Evolutionary conservation across 164 flowering plant genomes (phyloP).

Genomic region (Chloranthus sessilifolius): DNA sequence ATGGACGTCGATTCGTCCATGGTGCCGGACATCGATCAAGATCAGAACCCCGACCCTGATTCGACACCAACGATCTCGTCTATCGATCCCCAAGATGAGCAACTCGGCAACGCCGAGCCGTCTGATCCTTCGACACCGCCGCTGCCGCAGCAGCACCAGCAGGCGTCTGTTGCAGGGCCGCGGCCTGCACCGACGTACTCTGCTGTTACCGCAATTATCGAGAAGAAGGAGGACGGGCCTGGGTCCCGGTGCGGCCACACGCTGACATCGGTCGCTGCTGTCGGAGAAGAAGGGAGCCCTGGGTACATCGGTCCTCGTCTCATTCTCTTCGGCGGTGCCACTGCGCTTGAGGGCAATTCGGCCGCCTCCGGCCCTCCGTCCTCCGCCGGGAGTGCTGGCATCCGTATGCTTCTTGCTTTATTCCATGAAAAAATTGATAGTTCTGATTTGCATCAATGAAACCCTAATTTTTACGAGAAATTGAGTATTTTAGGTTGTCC

Average conservation of each 20-base stretch:
- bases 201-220: conserved; percentile 73
- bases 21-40: conserved; percentile 56
- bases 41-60: conserved; percentile 24
- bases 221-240: conserved; percentile 96
- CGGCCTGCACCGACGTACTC: conserved; percentile 83
- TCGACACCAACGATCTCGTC: conserved; percentile 9
- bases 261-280: conserved; percentile 87
- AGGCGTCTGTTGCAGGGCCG: conserved; percentile 62
- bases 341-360: conserved; percentile 96
- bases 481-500: too few species aligned
- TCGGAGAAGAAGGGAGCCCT: conserved; percentile 90
- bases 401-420: conserved; percentile 45
- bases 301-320: conserved; percentile 89
- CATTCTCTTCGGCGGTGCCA: conserved; percentile 95
- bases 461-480: conserved; percentile 17
- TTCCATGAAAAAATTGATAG: background rate
- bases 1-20: conserved; percentile 66
- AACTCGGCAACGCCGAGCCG: conserved; percentile 1
- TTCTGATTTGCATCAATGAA: background rate
- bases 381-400: conserved; percentile 93
- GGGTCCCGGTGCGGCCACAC: conserved; percentile 99
- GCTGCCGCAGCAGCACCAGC: conserved; percentile 30
- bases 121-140: conserved; percentile 16
- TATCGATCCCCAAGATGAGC: conserved; percentile 7
- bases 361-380: conserved; percentile 87